Conservation (phyloP, 2,329 filamentous ascomycete species). For the Alternaria sp. region DNA sequence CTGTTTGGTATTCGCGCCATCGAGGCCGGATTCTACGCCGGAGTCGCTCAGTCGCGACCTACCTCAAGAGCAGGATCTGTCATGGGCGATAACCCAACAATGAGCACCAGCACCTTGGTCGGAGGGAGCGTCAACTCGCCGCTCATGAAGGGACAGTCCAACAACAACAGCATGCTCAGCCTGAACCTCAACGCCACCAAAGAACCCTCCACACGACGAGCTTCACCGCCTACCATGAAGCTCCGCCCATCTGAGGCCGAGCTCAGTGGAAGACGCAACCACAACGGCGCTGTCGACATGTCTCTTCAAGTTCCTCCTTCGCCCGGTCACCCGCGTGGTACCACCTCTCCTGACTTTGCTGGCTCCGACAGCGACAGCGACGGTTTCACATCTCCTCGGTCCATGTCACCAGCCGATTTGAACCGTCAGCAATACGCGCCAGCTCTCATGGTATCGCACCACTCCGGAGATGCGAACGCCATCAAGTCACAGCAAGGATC, state of each 20-base stretch:
- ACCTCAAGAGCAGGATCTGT: slow-evolving; percentile 45
- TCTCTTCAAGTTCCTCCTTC: slow-evolving; percentile 41
- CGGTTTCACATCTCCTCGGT: slow-evolving; percentile 26
- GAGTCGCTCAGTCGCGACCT: slow-evolving; percentile 49
- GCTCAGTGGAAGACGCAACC: slow-evolving; percentile 43
- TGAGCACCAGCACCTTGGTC: slow-evolving; percentile 45
- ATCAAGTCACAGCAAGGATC: slow-evolving; percentile 39
- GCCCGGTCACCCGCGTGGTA: slow-evolving; percentile 28
- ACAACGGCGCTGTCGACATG: slow-evolving; percentile 45
- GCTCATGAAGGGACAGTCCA: slow-evolving; percentile 39
- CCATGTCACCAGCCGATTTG: slow-evolving; percentile 33
- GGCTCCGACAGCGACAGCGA: slow-evolving; percentile 40
- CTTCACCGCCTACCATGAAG: slow-evolving; percentile 33
- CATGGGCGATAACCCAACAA: slow-evolving; percentile 27
- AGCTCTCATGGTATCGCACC: slow-evolving; percentile 32
- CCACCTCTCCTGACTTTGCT: slow-evolving; percentile 30
- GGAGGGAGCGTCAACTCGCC: slow-evolving; percentile 41
- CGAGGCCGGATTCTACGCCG: slow-evolving; percentile 51
- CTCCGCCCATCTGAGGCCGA: slow-evolving; percentile 47
- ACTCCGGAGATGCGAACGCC: slow-evolving; percentile 19
- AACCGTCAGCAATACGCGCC: slow-evolving; percentile 36
- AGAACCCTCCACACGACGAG: slow-evolving; percentile 26
- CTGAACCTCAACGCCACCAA: slow-evolving; percentile 35
- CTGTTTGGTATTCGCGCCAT: slow-evolving; percentile 50
- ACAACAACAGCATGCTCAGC: slow-evolving; percentile 42